Base-by-base conservation (phyloP, 192 early-diverging fungal species). In the Podochytrium sp. region DNA sequence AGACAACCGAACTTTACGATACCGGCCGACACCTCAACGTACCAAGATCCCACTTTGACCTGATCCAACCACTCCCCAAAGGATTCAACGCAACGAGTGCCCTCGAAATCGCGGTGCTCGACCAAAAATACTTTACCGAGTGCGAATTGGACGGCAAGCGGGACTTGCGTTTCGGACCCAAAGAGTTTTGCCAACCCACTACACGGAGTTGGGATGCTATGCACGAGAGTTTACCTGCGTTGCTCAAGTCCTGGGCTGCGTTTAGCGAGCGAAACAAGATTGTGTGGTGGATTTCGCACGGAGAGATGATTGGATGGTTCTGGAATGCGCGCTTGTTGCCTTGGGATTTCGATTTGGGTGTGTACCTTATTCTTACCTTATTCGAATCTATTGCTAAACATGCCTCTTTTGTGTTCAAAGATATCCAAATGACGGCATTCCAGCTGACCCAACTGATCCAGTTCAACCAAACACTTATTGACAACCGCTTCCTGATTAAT, bases 41-140 rank as follows among this genome's bases (percentile, higher is more conserved):
- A 47, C 43, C 43, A 47, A 47, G n/a, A 10, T 47, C 43, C n/a
- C 43, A 47, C n/a, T 47, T 47, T 20, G 43, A 10, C 43, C 43
- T 47, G 12, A 0, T 20, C 10, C 43, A 47, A 47, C 43, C 43
- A 16, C 0, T 47, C 10, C 43, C 43, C 6, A 14, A 38, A 0
- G 12, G 12, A 0, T 65, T 43, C 43, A 65, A 65, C 16, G 18
- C 38, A 35, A 16, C 32, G 18, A 27, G 6, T 25, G n/a, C 43
- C 0, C 43, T 23, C 25, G 52, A 55, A 61, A 61, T 16, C 5
- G 58, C 58, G 37, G 20, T 5, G 18, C 18, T 18, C 6, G 71
- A 75, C 55, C 16, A 52, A 29, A 75, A 75, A 51, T 75, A 38
- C 64, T 75, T 75, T 49, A 23, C 42, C 16, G 73, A 75, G 68